A percentile compares a stretch with the other conserved stretches of the same genome.
phyloP scores from a whole-genome alignment of 768 basidiomycete species.

The Pleurotus tuber-regium region DNA sequence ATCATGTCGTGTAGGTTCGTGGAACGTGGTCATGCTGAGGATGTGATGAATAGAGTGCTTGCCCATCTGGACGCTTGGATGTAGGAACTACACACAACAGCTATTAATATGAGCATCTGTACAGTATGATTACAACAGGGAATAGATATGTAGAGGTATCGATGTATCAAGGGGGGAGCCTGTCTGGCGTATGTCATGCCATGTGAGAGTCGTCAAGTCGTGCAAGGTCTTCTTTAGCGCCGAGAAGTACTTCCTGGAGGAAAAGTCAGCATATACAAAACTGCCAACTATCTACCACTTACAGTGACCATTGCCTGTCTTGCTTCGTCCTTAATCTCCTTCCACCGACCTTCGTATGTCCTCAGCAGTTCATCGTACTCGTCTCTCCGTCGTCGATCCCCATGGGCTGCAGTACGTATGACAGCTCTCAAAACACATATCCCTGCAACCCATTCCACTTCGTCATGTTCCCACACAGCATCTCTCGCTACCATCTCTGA shows the following conservation, averaged over 20 bases:
- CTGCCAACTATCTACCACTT: slow-evolving; percentile 15
- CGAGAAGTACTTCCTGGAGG: slow-evolving; percentile 45
- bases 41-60: slow-evolving; percentile 26
- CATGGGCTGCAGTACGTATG: slow-evolving; percentile 50
- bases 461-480: slow-evolving; percentile 63
- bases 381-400: slow-evolving; percentile 44
- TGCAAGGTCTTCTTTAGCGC: slow-evolving; percentile 53
- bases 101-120: neutral
- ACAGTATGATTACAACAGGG: slow-evolving; percentile 2
- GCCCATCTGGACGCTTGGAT: slow-evolving; percentile 26
- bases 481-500: slow-evolving; percentile 63
- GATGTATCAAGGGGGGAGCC: neutral
- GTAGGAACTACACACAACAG: slow-evolving; percentile 12
- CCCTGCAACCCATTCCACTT: slow-evolving; percentile 69
- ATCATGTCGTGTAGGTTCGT: slow-evolving; percentile 22
- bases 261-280: slow-evolving; percentile 1
- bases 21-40: slow-evolving; percentile 30
- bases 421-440: slow-evolving; percentile 56
- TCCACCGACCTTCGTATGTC: slow-evolving; percentile 65
- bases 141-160: neutral
- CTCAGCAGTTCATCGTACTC: slow-evolving; percentile 55
- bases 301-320: slow-evolving; percentile 61
- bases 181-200: slow-evolving; percentile 3
- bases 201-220: slow-evolving; percentile 33
- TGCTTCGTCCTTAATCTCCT: slow-evolving; percentile 68